Base-by-base conservation (phyloP, 805 yeast genomes). In the Yarrowia porcina region DNA sequence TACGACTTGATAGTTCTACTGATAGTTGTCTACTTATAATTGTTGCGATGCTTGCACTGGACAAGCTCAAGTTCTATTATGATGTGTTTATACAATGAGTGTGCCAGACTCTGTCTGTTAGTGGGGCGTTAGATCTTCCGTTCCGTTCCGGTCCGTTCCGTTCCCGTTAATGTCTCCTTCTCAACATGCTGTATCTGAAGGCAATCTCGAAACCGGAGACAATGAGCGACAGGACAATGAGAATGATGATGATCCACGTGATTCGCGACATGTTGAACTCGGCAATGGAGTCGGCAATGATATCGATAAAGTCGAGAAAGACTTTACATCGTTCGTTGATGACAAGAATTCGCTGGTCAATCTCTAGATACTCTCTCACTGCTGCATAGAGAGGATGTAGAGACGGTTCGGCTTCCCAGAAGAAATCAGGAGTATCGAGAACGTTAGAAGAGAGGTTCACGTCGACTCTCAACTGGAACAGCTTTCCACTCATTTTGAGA, bases 361-460 rank as follows among this genome's bases (percentile, higher is more conserved):
- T 92, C 74, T 94, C 99, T 63, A 94, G 76, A 70, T 94, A 94
- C 67, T 94, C 97, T 64, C 97, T 77, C 63, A 92, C 86, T 1
- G 97, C 97, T 35, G 80, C 80, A 74, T 94, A 94, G 42, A 94
- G 77, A 3, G 98, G 98, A 72, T 93, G 96, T 67, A 94, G 80
- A 38, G 96, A 92, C 5, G 99, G 99, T 75, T 94, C 99, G 66
- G 76, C 75, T 30, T 92, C 89, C 99, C 99, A 94, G 74, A 94
- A 94, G 71, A 90, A 91, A 66, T 90, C 97, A 0, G 99, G 99
- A 0, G 97, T 91, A 70, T 94, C 99, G 61, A 94, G 78, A 21
- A 94, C 91, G 66, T 89, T 89, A 11, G 97, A 89, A 4, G 93
- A 87, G 56, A 94, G 76, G 72, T 94, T 94, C 5, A 94, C 97